Evolutionary conservation across 306 rosid genomes (phyloP), one percentile per base, ranked within the genome.

Genomic region (Purshia tridentata): DNA sequence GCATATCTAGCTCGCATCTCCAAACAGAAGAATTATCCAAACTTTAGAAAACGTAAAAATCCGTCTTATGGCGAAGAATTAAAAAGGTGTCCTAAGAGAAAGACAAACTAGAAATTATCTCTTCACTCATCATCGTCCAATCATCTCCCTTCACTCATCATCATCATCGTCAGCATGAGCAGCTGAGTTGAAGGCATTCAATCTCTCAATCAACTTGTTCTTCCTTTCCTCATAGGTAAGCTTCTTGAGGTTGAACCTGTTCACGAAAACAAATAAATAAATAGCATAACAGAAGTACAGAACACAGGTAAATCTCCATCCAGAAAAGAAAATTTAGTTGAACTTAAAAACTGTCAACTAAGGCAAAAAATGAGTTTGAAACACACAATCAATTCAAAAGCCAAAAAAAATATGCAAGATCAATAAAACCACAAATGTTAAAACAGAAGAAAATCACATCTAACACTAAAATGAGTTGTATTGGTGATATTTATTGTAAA

Each of bases 171-270:
- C 76, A 6, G 42, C 90, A 0, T 37, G 75, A 2, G 82, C 92
- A 0, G 91, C 92, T 2, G 91, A 73, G 72, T 89, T 91, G 14
- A 91, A 86, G 3, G 91, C 88, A 39, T 81, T 80, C 72, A 91
- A 44, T 14, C 96, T 87, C 7, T 83, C 75, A 0, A 89, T 57
- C 84, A 91, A 78, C 49, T 76, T 79, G 5, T 69, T 70, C 78
- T 89, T 91, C 72, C 97, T 81, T 77, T 91, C 85, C 22, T 89
- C 93, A 2, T 84, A 89, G 5, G 96, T 89, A 56, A 91, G 93
- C 84, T 84, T 91, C 85, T 89, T 89, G 77, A 81, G 72, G 64
- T 89, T 85, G 69, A 41, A 85, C 77, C 95, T 89, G 69, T 62
- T 22, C 22, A 5, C 12, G 45, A 42, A 16, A 53, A 59, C 14